Evolutionary conservation across 2,329 filamentous ascomycete species (phyloP), one percentile per base, ranked within the genome.

Genomic region (Paecilomyces niveus): DNA sequence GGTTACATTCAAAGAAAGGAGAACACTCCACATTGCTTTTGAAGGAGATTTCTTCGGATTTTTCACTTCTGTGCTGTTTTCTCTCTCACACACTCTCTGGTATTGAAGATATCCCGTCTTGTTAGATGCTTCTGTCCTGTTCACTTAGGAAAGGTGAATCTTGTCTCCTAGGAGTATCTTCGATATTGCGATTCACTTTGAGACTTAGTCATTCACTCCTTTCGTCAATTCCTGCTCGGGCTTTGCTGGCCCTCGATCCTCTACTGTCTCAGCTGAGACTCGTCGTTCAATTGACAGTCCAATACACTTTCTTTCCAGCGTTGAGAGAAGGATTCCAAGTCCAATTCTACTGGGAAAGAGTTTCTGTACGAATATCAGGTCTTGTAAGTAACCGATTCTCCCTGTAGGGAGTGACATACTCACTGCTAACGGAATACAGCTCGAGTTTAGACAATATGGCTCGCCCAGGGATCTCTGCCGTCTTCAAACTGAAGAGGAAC

Each of bases 401-500:
- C 15, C 39, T 21, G 3, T n/a, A 6, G 7, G n/a, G 39, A 6
- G 39, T 45, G 15, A 45, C 5, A 29, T 29, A 18, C 51, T 53
- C 22, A 53, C 7, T 29, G 10, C n/a, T 45, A 45, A 45, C 39
- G 39, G 15, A 8, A 45, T 9, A 18, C 6, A 45, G n/a, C n/a
- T 18, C 2, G n/a, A 45, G 1, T 18, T 9, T 5, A 2, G 39
- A 6, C 39, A 21, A 45, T 18, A 45, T 45, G 39, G 21, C 39
- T 45, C 39, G 39, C 18, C 39, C n/a, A 10, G 32, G 9, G 5
- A 24, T 55, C 33, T 9, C 58, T 24, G n/a, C 60, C 50, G 52
- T 62, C 51, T 66, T 67, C 61, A 65, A 62, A 54, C 53, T 67
- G 31, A 63, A 57, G 53, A 63, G 58, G 57, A 64, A 56, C 33